Base-by-base conservation (phyloP, 108 stramenopile species). In the Poteriospumella lacustris region DNA sequence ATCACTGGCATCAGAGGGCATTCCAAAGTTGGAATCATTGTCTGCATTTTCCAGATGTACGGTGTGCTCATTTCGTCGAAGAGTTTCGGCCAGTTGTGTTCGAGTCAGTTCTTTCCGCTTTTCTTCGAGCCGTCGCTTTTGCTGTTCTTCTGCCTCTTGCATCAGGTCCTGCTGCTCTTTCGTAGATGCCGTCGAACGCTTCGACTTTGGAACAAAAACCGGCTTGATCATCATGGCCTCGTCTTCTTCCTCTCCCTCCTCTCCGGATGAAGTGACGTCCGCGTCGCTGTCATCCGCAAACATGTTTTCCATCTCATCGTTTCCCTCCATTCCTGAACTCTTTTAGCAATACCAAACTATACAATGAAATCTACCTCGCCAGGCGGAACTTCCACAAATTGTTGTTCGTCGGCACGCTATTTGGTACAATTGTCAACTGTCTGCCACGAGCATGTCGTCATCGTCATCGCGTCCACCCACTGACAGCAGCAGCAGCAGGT, bases 1-100 rank as follows among this genome's bases (percentile, higher is more conserved):
- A 76, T 87, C 85, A 39, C 58, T 73, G 78, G 84, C 87, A 64
- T 87, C 87, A 0, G 87, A 85, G 40, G 47, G 58, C 41, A 56
- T 81, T 15, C 36, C 80, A 40, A 79, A 84, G 58, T 78, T 68
- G 24, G 75, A 81, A 56, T 84, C 79, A 39, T 59, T 81, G 33
- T 76, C 84, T 0, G 40, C 70, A 19, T 58, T 80, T 12, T 39
- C 85, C 68, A 59, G 59, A 5, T 43, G 47, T 75, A 33, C 80
- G 9, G 26, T 62, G 34, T 82, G 76, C 39, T 80, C 79, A 58
- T 82, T 82, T 42, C 47, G 58, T 1, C 47, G 58, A 33, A 85
- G 78, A 40, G 77, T 29, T 67, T 67, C 43, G 47, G 77, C 80
- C 15, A 80, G 58, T 33, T 75, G 0, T 0, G 1, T 5, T 40